These are phyloP conservation scores for Nicotiana rustica DNA, from an alignment of 305 asterid genomes.

Conservation along the genomic window DNA sequence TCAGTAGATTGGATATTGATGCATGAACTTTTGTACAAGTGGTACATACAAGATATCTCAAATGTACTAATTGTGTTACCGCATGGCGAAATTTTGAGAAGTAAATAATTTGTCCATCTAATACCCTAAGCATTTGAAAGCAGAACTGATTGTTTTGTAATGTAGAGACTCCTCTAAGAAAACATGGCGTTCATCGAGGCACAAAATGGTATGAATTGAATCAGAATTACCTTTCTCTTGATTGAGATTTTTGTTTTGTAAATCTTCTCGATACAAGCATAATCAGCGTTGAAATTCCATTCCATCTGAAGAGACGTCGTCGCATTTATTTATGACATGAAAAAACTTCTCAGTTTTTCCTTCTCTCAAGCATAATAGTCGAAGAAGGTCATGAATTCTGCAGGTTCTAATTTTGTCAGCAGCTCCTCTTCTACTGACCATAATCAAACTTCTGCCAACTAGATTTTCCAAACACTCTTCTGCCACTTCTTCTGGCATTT, in stretches of 20 bases:
- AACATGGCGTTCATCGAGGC: neutral
- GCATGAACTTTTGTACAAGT: neutral
- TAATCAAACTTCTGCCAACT: neutral
- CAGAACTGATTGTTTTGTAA: neutral
- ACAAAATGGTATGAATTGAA: neutral
- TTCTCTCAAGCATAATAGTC: neutral
- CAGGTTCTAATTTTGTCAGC: neutral
- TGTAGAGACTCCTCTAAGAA: neutral
- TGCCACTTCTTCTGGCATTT: neutral
- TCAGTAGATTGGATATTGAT: constrained; percentile 36
- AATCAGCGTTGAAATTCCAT: neutral
- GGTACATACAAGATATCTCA: neutral
- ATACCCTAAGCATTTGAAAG: neutral
- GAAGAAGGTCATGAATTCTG: neutral
- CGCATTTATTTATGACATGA: neutral
- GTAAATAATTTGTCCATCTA: neutral
- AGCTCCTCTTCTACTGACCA: neutral
- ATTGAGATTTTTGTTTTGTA: neutral
- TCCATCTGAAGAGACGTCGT: neutral
- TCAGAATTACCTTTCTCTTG: neutral
- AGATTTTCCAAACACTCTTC: neutral
- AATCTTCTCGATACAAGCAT: neutral
- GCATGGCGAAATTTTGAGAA: neutral
- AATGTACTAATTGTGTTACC: neutral
- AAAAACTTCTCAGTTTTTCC: neutral